Percentiles rank a stretch among this genome's conserved stretches.
These are phyloP conservation scores for Dendrocalamus sinicus DNA, from an alignment of 176 grass and related monocot species.

Conservation along the genomic window DNA sequence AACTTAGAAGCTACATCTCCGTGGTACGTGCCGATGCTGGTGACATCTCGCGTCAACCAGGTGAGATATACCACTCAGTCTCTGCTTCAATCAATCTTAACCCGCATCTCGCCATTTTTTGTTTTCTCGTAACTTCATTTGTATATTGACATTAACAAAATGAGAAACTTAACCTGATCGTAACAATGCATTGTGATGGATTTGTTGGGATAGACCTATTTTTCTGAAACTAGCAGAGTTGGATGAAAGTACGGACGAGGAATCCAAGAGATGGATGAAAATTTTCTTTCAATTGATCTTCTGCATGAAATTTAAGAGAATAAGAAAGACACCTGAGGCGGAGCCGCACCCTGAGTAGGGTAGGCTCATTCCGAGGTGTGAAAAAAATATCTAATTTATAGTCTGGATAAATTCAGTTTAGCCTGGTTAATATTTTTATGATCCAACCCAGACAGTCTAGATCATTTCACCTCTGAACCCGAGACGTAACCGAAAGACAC, in stretches of 20 bases:
- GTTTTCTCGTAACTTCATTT: too few species aligned
- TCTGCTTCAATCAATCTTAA: conserved; percentile 7
- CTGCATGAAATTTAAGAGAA: too few species aligned
- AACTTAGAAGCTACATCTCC: conserved; percentile 50
- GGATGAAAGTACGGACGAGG: not conserved
- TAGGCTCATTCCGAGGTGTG: too few species aligned
- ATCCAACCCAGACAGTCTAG: too few species aligned
- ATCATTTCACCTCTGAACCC: too few species aligned
- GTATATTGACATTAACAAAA: not conserved
- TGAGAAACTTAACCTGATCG: not conserved
- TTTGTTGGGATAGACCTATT: not conserved
- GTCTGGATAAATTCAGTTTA: too few species aligned
- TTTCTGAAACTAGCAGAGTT: not conserved
- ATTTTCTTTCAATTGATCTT: too few species aligned
- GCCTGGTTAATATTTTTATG: fast-evolving
- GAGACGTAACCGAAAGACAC: not conserved
- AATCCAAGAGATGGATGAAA: not conserved
- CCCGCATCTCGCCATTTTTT: not conserved
- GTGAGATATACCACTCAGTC: conserved; percentile 17
- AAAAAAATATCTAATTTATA: too few species aligned
- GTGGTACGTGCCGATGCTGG: conserved; percentile 43
- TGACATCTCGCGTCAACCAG: conserved; percentile 35
- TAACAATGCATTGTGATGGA: not conserved
- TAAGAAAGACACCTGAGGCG: not conserved
- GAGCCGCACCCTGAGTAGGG: too few species aligned